Conservation (phyloP, 257 asterid genomes). For the Scutellaria baicalensis region DNA sequence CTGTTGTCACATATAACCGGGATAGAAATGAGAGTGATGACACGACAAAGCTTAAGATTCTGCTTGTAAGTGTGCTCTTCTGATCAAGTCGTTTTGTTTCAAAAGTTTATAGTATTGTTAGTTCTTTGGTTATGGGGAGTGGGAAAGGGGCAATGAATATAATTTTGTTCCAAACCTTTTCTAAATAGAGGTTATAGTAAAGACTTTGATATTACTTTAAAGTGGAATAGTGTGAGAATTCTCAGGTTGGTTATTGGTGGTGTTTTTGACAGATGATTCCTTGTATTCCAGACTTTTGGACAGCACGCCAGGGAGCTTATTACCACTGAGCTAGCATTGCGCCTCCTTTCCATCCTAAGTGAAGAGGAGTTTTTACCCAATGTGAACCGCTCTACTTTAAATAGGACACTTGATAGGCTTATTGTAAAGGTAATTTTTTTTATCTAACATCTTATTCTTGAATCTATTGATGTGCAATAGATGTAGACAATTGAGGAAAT, state of each 20-base stretch:
- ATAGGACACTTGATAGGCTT: conserved; percentile 67
- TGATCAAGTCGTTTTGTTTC: neutral
- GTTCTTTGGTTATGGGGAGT: neutral
- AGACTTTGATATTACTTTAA: conserved; percentile 11
- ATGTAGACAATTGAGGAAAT: conserved; percentile 1
- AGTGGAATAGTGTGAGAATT: conserved; percentile 43
- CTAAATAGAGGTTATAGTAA: neutral
- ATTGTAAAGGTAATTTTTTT: conserved; percentile 64
- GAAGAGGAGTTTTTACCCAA: conserved; percentile 93
- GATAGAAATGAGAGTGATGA: conserved; percentile 55
- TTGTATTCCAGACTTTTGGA: conserved; percentile 99
- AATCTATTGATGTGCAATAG: neutral
- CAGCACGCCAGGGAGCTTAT: conserved; percentile 99
- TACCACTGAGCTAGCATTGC: conserved; percentile 84
- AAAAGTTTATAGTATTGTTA: neutral
- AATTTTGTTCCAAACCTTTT: too few relatives aligned
- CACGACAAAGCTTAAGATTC: conserved; percentile 67
- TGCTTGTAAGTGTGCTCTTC: conserved; percentile 59
- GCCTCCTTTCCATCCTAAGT: conserved; percentile 87
- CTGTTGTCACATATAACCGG: conserved; percentile 73
- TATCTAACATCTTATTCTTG: neutral
- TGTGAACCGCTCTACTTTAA: conserved; percentile 47
- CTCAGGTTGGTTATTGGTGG: conserved; percentile 88
- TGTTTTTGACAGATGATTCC: conserved; percentile 98
- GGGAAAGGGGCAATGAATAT: neutral